A percentile compares a stretch with the other conserved stretches of the same genome.
Conservation (phyloP, 768 basidiomycete genomes). For the Lentinula aciculospora region DNA sequence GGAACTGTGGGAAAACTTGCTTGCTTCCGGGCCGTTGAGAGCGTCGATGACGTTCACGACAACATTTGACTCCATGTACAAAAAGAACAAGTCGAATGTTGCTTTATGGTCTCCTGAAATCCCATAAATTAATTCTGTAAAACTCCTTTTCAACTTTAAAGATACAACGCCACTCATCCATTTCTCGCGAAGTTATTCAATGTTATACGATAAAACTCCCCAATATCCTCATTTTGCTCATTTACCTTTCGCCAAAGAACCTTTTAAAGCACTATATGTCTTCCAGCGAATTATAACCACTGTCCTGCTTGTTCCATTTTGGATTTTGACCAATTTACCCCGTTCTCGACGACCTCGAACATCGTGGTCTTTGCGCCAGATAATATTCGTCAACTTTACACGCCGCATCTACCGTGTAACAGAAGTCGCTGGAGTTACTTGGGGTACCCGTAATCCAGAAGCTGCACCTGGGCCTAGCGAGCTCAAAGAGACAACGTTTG, state of each 20-base stretch:
- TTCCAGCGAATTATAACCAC: constrained; percentile 43
- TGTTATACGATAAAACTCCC: constrained; percentile 22
- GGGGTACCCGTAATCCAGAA: constrained; percentile 43
- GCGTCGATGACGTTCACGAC: too few relatives aligned
- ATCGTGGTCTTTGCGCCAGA: constrained; percentile 45
- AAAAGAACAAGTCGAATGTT: too few relatives aligned
- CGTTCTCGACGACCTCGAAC: constrained; percentile 38
- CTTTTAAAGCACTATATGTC: constrained; percentile 42
- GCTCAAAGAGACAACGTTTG: constrained; percentile 41
- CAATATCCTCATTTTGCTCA: constrained; percentile 36
- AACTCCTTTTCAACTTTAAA: too few relatives aligned
- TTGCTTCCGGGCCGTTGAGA: too few relatives aligned
- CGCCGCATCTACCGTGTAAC: constrained; percentile 48
- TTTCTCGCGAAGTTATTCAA: not conserved
- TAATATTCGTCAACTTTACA: constrained; percentile 46
- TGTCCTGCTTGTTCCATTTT: constrained; percentile 38
- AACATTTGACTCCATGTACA: too few relatives aligned
- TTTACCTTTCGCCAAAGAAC: constrained; percentile 38
- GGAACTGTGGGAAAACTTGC: too few relatives aligned
- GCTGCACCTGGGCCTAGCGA: constrained; percentile 22
- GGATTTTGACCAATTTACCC: constrained; percentile 35
- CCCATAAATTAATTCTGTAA: too few relatives aligned
- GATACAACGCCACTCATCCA: not conserved
- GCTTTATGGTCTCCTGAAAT: too few relatives aligned
- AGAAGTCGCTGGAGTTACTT: constrained; percentile 52